Base-by-base conservation (phyloP, 257 asterid genomes). In the Gardenia jasminoides region DNA sequence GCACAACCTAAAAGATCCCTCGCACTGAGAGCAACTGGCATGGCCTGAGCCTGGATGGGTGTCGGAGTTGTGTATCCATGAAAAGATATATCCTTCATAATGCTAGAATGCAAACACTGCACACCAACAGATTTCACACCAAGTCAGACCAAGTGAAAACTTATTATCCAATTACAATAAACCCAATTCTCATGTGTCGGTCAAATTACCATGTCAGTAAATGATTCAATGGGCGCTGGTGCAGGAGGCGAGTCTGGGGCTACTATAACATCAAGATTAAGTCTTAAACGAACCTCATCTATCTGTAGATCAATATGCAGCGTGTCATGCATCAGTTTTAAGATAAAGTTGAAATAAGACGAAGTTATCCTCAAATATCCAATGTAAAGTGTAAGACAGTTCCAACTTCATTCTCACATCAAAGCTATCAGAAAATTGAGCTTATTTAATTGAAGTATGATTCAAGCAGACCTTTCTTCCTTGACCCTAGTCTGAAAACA, bases 1-100 rank as follows among this genome's bases (percentile, higher is more conserved):
- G 98, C 98, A 88, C 97, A 92, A 48, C 98, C 98, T 85, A 93
- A 82, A 58, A 93, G 93, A 88, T 93, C 97, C 81, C 95, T 91
- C 81, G 96, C 96, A 75, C 90, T 90, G 16, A 93, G 92, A 79
- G 97, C 96, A 73, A 93, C 89, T 70, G 98, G 97, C 96, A 93
- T 90, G 87, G 96, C 91, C 82, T 93, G 98, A 78, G 97, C 92
- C 86, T 93, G 98, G 84, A 93, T 92, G 33, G 97, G 84, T 50
- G 98, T 93, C 1, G 98, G 98, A 19, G 92, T 87, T 61, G 94
- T 88, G 82, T 93, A 93, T 78, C 88, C 94, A 79, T 93, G 98
- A 85, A 83, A 86, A 67, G 92, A 88, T 76, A 93, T 89, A 89
- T 93, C 94, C 82, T 89, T 84, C 94, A 90, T 87, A 81, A 92